Evolutionary conservation across 208 protist species (phyloP), one percentile per base, ranked within the genome.

Genomic region (Acanthamoeba royreba): DNA sequence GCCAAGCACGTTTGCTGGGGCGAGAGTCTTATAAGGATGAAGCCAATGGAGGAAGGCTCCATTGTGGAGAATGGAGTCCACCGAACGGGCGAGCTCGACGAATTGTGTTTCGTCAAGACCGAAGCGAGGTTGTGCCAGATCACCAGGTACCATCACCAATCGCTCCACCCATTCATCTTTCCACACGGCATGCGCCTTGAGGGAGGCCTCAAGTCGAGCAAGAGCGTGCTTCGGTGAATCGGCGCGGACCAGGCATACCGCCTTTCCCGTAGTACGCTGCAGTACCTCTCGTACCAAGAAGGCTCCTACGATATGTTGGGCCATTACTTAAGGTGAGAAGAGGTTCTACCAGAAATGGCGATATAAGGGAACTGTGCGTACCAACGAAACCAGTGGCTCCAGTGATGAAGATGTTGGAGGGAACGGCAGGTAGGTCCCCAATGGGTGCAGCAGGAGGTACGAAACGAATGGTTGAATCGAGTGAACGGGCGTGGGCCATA

Each of bases 31-130:
- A 53, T 97, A 97, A 7, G 95, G 95, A 4, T 95, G 77, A 0
- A 97, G 55, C 96, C 96, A 97, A 61, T 97, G 94, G 8, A 97
- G 95, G 17, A 87, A 45, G n/a, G 96, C 96, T n/a, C 96, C 96
- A 58, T 95, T 96, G 91, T 97, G 96, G 46, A 97, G 49, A 33
- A 97, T 96, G 19, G 88, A 25, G 77, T 97, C 95, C 33, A 96
- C 85, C 22, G 53, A 49, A 28, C 87, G 8, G 5, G 79, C 19
- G 8, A 97, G n/a, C 40, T 92, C 87, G 49, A 92, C 43, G 38
- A 72, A 97, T 38, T 47, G 25, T 1, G 58, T 25, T 9, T 31
- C n/a, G 28, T 22, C 77, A 7, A 96, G 49, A 11, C 95, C 95
- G 17, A 97, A 74, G 5, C 33, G 22, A n/a, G 95, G 95, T n/a